Base-by-base conservation (phyloP, 2,329 filamentous ascomycete genomes). In the Lojkania enalia region DNA sequence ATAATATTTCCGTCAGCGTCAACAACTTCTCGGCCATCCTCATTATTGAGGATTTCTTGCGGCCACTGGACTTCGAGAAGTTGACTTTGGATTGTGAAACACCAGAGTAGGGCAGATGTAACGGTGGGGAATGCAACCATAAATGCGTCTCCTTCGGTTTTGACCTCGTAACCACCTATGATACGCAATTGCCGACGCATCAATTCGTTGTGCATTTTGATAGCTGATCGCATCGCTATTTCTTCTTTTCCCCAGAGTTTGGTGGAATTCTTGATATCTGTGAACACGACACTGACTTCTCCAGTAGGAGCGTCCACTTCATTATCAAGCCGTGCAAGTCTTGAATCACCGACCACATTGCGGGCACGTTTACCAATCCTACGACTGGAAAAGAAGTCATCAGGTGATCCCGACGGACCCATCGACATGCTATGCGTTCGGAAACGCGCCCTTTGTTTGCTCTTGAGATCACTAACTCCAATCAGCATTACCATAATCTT, bases 401-500 rank as follows among this genome's bases (percentile, higher is more conserved):
- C 86, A 1, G 83, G 80, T 16, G 88, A 79, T 3, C 86, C 82
- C 15, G 87, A 86, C 1, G 88, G 87, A 40, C 88, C 88, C 71
- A 95, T 82, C 12, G 88, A 90, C 79, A 95, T 86, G 72, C 88
- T 95, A 60, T 90, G 84, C 30, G 88, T 89, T 44, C 89, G 81
- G 68, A 87, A 74, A 72, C 85, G 70, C 41, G 86, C 87, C 52
- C 87, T 82, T 66, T 95, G 88, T 45, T 90, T 83, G 64, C 88
- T 88, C 72, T 95, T 92, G 42, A 99, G 75, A 63, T 97, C 91
- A 43, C 87, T 86, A 27, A 99, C 87, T 43, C 91, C 92, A 42
- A 99, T 85, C 77, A 99, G 89, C 92, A 97, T 97, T 33, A 99
- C 90, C 91, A 97, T 97, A 52, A 97, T 88, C 74, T 99, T 99